Percentiles rank a stretch among this genome's conserved stretches.
Conservation (phyloP, 345 rosid species). For the Sonneratia alba region DNA sequence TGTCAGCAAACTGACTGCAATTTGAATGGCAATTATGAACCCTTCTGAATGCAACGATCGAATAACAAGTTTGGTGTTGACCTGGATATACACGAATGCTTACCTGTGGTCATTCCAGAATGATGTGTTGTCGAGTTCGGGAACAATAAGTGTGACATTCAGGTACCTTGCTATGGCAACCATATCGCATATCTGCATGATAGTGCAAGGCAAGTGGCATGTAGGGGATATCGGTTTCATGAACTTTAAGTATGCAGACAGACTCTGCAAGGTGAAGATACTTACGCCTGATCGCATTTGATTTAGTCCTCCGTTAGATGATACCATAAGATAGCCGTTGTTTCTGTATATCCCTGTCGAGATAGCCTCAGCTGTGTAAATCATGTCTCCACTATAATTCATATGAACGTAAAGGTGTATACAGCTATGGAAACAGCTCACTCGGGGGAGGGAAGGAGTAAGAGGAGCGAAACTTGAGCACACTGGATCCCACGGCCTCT, state of each 20-base stretch:
- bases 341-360: neutral
- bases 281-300: neutral
- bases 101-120: slow-evolving; percentile 19
- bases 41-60: neutral
- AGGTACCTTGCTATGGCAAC: slow-evolving; percentile 18
- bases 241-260: neutral
- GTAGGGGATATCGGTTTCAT: neutral
- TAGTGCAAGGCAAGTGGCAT: neutral
- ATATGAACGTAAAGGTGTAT: too few relatives aligned
- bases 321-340: neutral
- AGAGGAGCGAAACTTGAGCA: slow-evolving; percentile 2
- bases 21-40: neutral
- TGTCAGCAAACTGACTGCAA: slow-evolving; percentile 34
- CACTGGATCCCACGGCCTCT: neutral
- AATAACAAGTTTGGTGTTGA: neutral
- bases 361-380: neutral
- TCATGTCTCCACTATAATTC: neutral
- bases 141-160: slow-evolving; percentile 18
- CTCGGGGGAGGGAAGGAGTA: neutral
- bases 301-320: neutral
- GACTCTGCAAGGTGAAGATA: neutral
- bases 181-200: slow-evolving; percentile 21
- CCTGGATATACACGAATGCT: neutral
- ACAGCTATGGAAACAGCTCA: neutral
- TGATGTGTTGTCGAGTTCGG: slow-evolving; percentile 13